phyloP scores from a whole-genome alignment of 208 protist species.

The Leishmania tarentolae region DNA sequence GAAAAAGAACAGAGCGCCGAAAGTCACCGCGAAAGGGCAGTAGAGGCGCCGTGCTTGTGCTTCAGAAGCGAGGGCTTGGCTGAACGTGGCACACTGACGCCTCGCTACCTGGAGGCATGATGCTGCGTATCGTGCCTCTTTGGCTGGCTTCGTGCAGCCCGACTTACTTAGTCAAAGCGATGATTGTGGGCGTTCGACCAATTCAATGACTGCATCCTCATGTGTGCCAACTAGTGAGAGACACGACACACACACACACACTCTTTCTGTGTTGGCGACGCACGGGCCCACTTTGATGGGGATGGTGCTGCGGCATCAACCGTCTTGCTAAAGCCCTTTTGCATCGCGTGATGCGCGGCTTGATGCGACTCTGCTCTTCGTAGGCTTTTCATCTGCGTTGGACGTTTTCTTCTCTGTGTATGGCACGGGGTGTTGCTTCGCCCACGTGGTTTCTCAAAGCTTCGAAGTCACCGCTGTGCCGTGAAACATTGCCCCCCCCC shows the following conservation, averaged over 20 bases:
- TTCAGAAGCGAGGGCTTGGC: background rate
- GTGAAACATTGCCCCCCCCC: background rate
- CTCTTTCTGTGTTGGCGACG: background rate
- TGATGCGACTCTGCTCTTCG: background rate
- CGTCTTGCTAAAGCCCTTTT: background rate
- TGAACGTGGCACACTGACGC: background rate
- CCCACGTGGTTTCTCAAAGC: background rate
- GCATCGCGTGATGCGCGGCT: background rate
- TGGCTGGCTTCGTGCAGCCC: background rate
- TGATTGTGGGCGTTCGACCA: background rate
- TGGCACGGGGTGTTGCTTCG: background rate
- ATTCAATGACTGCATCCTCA: background rate
- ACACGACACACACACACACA: background rate
- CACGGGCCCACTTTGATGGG: background rate
- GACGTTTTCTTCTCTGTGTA: background rate
- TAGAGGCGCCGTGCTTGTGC: background rate
- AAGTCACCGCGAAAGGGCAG: background rate
- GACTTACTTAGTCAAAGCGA: background rate
- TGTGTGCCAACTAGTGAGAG: background rate
- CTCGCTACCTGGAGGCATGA: background rate
- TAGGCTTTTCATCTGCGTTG: no score
- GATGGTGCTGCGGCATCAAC: background rate
- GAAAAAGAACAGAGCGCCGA: background rate
- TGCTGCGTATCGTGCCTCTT: background rate
- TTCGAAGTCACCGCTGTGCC: background rate